These are phyloP conservation scores for Claviceps capensis DNA, from an alignment of 2,329 filamentous ascomycete genomes.

Conservation along the genomic window DNA sequence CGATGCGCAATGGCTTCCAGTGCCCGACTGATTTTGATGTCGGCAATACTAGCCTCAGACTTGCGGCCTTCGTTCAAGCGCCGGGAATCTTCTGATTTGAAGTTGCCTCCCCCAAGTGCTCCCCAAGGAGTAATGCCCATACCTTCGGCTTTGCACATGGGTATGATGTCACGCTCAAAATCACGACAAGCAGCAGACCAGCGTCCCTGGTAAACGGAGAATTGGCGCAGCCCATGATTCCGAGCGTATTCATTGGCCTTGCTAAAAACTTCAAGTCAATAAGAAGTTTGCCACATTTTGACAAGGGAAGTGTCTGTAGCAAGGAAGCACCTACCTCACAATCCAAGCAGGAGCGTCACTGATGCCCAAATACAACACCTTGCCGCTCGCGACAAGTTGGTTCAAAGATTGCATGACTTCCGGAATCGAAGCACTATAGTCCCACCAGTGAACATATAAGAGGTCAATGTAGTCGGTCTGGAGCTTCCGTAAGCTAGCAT, in stretches of 20 bases:
- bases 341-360: conserved; percentile 59
- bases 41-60: conserved; percentile 32
- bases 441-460: conserved; percentile 54
- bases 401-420: conserved; percentile 59
- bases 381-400: conserved; percentile 42
- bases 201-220: conserved; percentile 36
- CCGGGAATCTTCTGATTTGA: conserved; percentile 26
- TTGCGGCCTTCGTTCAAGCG: conserved; percentile 22
- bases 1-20: conserved; percentile 35
- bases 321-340: conserved; percentile 26
- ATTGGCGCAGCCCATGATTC: conserved; percentile 54
- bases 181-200: conserved; percentile 27
- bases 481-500: conserved; percentile 43
- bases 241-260: conserved; percentile 58
- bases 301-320: neutral
- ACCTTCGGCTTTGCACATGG: conserved; percentile 28
- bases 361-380: conserved; percentile 53
- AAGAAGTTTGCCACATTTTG: neutral
- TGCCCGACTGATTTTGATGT: conserved; percentile 33
- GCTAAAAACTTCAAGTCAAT: conserved; percentile 13
- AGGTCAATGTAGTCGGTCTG: conserved; percentile 58
- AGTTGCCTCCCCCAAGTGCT: conserved; percentile 35
- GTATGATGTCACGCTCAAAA: conserved; percentile 29
- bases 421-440: conserved; percentile 49
- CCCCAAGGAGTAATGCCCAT: conserved; percentile 48